Percentiles rank a stretch among this genome's conserved stretches.
These are phyloP conservation scores for Starmera stellimalicola DNA, from an alignment of 1,139 yeast species.

Conservation along the genomic window DNA sequence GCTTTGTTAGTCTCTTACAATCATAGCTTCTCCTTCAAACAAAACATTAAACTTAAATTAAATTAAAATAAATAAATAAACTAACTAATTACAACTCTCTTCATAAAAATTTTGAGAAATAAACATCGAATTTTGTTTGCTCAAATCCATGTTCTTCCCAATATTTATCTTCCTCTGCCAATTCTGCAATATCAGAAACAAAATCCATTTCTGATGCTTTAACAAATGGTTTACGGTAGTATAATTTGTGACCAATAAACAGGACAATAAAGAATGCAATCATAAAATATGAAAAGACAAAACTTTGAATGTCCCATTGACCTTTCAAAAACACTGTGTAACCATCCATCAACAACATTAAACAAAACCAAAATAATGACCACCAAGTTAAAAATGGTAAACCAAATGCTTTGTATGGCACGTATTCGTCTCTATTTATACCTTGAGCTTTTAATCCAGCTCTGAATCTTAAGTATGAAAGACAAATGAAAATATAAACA, in stretches of 20 bases:
- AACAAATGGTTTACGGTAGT: constrained; percentile 1
- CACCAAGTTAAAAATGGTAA: constrained; percentile 41
- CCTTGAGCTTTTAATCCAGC: constrained; percentile 44
- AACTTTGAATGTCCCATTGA: constrained; percentile 40
- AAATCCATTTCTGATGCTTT: constrained; percentile 4
- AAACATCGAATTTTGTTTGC: constrained; percentile 1
- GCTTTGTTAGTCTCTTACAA: too few relatives aligned
- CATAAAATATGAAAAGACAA: constrained; percentile 48
- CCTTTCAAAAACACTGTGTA: constrained; percentile 48
- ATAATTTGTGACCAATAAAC: constrained; percentile 5
- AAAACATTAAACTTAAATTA: too few relatives aligned
- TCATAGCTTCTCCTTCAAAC: too few relatives aligned
- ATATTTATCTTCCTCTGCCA: constrained; percentile 2
- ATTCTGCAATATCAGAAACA: constrained; percentile 1
- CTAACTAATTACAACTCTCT: background rate
- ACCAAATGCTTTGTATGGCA: constrained; percentile 32
- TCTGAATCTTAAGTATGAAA: constrained; percentile 47
- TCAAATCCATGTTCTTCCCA: background rate
- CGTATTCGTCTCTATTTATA: constrained; percentile 32
- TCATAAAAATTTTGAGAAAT: background rate
- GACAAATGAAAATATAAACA: constrained; percentile 45
- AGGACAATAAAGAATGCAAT: constrained; percentile 38
- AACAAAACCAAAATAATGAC: constrained; percentile 27
- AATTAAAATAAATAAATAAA: background rate
- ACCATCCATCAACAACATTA: constrained; percentile 47